phyloP scores from a whole-genome alignment of 805 yeast species.

The Starmerella scarabaei region DNA sequence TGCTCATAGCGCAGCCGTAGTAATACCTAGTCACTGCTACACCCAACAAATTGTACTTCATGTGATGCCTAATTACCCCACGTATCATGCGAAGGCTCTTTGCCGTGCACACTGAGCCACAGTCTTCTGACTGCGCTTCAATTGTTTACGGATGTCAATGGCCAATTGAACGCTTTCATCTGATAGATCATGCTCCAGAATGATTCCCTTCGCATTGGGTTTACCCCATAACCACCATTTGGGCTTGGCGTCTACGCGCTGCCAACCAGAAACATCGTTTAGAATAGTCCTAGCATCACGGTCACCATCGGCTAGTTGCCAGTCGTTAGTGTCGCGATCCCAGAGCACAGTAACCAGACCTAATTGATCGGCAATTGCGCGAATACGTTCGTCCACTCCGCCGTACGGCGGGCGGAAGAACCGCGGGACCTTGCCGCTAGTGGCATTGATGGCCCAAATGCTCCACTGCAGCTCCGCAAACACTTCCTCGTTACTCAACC shows the following conservation, averaged over 20 bases:
- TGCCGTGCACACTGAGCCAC: slow-evolving; percentile 14
- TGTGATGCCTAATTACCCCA: no score
- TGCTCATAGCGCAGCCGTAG: no score
- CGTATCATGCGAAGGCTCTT: no score
- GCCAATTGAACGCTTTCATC: slow-evolving; percentile 54
- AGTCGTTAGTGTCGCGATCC: slow-evolving; percentile 86
- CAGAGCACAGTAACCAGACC: slow-evolving; percentile 82
- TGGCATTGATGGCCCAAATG: slow-evolving; percentile 95
- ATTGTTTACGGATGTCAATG: neutral
- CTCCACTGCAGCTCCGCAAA: slow-evolving; percentile 91
- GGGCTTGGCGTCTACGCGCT: slow-evolving; percentile 5
- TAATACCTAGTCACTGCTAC: no score
- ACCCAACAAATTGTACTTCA: no score
- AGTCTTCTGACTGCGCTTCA: slow-evolving; percentile 11
- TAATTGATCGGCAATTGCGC: slow-evolving; percentile 66
- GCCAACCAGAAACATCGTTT: slow-evolving; percentile 46
- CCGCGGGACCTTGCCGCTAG: slow-evolving; percentile 72
- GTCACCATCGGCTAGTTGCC: slow-evolving; percentile 52
- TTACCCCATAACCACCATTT: slow-evolving; percentile 6
- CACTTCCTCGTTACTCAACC: slow-evolving; percentile 62
- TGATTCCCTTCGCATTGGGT: slow-evolving; percentile 38
- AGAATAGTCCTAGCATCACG: slow-evolving; percentile 43
- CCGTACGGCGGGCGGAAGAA: slow-evolving; percentile 98
- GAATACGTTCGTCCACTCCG: slow-evolving; percentile 75
- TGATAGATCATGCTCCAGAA: slow-evolving; percentile 77